phyloP scores from a whole-genome alignment of 148 eudicot genomes.

The Cornus controversa region DNA sequence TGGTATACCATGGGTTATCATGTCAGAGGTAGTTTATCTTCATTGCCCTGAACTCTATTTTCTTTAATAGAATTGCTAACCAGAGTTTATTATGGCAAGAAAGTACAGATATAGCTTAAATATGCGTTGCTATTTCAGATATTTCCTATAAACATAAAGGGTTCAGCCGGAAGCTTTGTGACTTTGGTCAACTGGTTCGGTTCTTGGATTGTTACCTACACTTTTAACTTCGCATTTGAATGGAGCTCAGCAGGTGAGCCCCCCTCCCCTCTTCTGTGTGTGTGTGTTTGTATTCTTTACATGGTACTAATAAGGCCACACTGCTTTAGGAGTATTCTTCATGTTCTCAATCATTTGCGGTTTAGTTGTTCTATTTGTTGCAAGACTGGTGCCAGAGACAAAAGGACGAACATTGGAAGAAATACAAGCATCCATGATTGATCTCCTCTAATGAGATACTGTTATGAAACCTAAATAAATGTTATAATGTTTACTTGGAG shows the following conservation, averaged over 20 bases:
- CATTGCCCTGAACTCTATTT: too few species aligned
- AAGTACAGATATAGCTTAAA: too few species aligned
- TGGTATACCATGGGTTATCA: not conserved
- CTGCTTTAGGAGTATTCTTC: not conserved
- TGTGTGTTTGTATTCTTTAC: not conserved
- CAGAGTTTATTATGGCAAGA: not conserved
- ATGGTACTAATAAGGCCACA: not conserved
- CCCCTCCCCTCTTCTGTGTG: too few species aligned
- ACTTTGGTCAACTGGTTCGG: not conserved
- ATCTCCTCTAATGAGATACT: not conserved
- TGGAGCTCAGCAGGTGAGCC: conserved; percentile 1
- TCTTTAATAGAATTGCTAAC: too few species aligned
- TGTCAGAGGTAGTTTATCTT: too few species aligned
- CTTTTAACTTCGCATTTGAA: not conserved
- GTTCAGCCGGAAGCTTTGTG: not conserved
- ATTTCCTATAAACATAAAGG: not conserved
- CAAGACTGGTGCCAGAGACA: not conserved
- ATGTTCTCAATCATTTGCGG: not conserved
- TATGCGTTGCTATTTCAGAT: not conserved
- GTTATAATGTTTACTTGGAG: not conserved
- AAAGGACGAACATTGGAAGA: not conserved
- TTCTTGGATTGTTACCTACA: not conserved
- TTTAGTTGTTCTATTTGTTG: not conserved
- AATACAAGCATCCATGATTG: not conserved
- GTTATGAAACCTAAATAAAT: not conserved